These are phyloP conservation scores for Calonectria naviculata DNA, from an alignment of 2,329 filamentous ascomycete genomes.

Conservation along the genomic window DNA sequence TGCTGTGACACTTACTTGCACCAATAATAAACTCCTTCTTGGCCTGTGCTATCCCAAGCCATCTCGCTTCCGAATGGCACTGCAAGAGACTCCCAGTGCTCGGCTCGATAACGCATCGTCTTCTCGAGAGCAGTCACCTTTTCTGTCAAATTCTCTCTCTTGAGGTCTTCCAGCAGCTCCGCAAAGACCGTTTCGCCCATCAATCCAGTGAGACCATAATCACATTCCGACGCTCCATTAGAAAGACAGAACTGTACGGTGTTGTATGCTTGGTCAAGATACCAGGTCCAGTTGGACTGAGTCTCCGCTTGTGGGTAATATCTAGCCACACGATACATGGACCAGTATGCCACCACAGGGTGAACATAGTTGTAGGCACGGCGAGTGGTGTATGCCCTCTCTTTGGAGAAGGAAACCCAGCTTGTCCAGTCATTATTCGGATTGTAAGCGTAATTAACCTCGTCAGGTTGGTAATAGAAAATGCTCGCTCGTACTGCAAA, in stretches of 20 bases:
- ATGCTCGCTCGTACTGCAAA: slow-evolving; percentile 66
- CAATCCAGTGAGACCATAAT: slow-evolving; percentile 59
- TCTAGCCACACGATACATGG: slow-evolving; percentile 64
- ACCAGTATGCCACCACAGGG: slow-evolving; percentile 66
- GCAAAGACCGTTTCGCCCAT: slow-evolving; percentile 72
- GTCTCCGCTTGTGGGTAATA: slow-evolving; percentile 57
- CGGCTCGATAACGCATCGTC: slow-evolving; percentile 60
- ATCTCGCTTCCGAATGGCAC: slow-evolving; percentile 70
- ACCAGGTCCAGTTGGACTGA: slow-evolving; percentile 61
- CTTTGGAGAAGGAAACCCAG: slow-evolving; percentile 58
- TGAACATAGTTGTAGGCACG: slow-evolving; percentile 71
- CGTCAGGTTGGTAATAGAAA: slow-evolving; percentile 61
- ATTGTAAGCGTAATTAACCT: slow-evolving; percentile 58
- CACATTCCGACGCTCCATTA: slow-evolving; percentile 46
- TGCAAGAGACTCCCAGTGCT: slow-evolving; percentile 59
- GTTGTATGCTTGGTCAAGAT: slow-evolving; percentile 63
- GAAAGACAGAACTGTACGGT: slow-evolving; percentile 55
- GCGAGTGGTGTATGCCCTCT: slow-evolving; percentile 55
- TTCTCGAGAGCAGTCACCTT: slow-evolving; percentile 54
- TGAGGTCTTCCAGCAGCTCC: slow-evolving; percentile 62
- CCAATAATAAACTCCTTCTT: slow-evolving; percentile 72
- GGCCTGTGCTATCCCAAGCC: slow-evolving; percentile 72
- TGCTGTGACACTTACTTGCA: slow-evolving; percentile 47
- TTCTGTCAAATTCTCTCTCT: slow-evolving; percentile 54
- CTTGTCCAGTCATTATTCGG: slow-evolving; percentile 56